Percentiles rank a stretch among this genome's conserved stretches.
phyloP scores from a whole-genome alignment of 2,329 filamentous ascomycete genomes.

The Graphilbum fragrans region DNA sequence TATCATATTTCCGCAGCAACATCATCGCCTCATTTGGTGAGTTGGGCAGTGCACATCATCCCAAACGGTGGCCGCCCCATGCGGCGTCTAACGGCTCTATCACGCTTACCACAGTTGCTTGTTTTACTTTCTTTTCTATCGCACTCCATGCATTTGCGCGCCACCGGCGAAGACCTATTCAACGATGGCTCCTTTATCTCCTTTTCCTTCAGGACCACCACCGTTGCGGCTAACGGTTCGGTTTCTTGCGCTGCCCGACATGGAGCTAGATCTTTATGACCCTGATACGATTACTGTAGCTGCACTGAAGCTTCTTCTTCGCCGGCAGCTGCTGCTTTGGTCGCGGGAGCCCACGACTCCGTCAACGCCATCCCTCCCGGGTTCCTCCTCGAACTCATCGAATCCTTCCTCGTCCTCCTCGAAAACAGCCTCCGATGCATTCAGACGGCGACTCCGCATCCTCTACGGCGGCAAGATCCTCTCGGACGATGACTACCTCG shows the following conservation, averaged over 20 bases:
- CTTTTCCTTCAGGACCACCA: constrained; percentile 10
- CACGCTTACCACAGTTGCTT: no score
- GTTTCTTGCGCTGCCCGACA: constrained; percentile 78
- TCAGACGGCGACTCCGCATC: constrained; percentile 65
- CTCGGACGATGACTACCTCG: constrained; percentile 57
- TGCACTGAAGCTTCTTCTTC: constrained; percentile 72
- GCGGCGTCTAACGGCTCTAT: no score
- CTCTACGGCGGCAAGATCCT: constrained; percentile 86
- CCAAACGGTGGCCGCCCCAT: no score
- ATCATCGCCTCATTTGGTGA: no score
- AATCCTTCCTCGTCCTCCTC: constrained; percentile 1
- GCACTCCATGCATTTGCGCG: no score
- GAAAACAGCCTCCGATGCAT: constrained; percentile 7
- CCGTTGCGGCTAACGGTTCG: constrained; percentile 72
- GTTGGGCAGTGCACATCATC: no score
- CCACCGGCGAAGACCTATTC: no score
- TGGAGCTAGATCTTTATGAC: constrained; percentile 61
- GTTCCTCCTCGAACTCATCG: background rate
- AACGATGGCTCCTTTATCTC: background rate
- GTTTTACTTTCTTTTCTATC: no score
- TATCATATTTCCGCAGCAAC: no score
- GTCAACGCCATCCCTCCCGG: background rate
- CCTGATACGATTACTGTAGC: constrained; percentile 59
- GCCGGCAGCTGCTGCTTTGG: constrained; percentile 46
- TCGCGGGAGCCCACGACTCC: constrained; percentile 30